Evolutionary conservation across 2,329 filamentous ascomycete genomes (phyloP), one percentile per base, ranked within the genome.

Genomic region (Fusarium sp.): DNA sequence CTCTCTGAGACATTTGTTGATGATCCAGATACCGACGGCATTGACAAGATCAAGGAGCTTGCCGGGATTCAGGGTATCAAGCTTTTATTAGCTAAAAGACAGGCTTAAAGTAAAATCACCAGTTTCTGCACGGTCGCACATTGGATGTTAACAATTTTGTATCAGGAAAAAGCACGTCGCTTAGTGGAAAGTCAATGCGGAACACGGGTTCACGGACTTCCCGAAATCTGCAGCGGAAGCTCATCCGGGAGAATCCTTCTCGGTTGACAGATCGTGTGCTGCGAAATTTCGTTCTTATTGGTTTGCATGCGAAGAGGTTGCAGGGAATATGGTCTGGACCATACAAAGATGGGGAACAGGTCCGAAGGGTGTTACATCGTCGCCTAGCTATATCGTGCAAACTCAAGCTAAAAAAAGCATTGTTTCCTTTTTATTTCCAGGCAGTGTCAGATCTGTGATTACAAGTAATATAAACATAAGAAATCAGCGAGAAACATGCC

Each of bases 371-470:
- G 41, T 46, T 46, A 14, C 49, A 40, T 55, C 27, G 18, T 20
- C 12, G 7, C 7, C 6, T 7, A 9, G 8, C 30, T 18, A 3
- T 2, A 46, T 40, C 6, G 4, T 13, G 11, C 24, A 9, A 6
- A 4, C 12, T 22, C 1, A 1, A 18, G 20, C 24, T 24, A 2
- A 20, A 12, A 4, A 11, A 6, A n/a, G 1, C 18, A 30, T 22
- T 5, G 6, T 29, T 46, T 7, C 18, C 4, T 8, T 12, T 3
- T 1, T 14, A 27, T 41, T 16, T 9, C 13, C 12, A 34, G 10
- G 7, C 3, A 10, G 11, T 13, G 6, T 10, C 2, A 4, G 4
- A 3, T 14, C 6, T 25, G 2, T 3, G 6, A 10, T 8, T 24
- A 3, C 3, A 9, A 14, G 2, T 7, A 2, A 32, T 8, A 14